These are phyloP conservation scores for Aquilaria sinensis DNA, from an alignment of 345 rosid species.

Conservation along the genomic window DNA sequence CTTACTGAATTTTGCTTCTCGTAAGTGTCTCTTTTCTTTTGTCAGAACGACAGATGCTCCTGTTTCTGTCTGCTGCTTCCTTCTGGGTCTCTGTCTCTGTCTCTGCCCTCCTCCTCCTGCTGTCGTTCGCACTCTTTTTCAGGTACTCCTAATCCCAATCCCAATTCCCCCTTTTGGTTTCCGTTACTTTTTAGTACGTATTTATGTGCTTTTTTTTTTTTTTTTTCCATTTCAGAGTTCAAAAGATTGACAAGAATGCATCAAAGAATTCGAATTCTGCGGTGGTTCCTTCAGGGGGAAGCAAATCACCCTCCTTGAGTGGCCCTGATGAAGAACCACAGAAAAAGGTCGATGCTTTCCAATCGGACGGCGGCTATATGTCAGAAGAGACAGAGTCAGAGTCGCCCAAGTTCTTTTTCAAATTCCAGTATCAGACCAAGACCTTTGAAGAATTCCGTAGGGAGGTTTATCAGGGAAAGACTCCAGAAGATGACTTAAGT, in stretches of 20 bases:
- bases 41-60: constrained; percentile 11
- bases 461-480: constrained; percentile 13
- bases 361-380: constrained; percentile 4
- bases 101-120: constrained; percentile 32
- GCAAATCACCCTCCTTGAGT: too few species aligned
- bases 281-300: too few species aligned
- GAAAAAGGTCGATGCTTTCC: constrained; percentile 9
- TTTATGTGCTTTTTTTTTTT: background rate
- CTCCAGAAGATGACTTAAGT: constrained; percentile 24
- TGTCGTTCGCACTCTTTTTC: constrained; percentile 20
- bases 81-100: constrained; percentile 36
- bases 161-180: too few species aligned
- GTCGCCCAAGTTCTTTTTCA: constrained; percentile 36
- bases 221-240: constrained; percentile 18
- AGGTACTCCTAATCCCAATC: constrained; percentile 19
- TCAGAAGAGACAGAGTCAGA: constrained; percentile 15
- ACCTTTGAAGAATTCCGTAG: constrained; percentile 32
- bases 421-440: constrained; percentile 60
- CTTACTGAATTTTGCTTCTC: constrained; percentile 27
- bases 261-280: constrained; percentile 13
- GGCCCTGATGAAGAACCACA: constrained; percentile 14
- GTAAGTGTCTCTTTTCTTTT: constrained; percentile 12
- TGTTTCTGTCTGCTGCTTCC: constrained; percentile 16
- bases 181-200: too few species aligned
- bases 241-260: constrained; percentile 7